Base-by-base conservation (phyloP, 2,329 filamentous ascomycete species). In the Sarocladium brachiariae region DNA sequence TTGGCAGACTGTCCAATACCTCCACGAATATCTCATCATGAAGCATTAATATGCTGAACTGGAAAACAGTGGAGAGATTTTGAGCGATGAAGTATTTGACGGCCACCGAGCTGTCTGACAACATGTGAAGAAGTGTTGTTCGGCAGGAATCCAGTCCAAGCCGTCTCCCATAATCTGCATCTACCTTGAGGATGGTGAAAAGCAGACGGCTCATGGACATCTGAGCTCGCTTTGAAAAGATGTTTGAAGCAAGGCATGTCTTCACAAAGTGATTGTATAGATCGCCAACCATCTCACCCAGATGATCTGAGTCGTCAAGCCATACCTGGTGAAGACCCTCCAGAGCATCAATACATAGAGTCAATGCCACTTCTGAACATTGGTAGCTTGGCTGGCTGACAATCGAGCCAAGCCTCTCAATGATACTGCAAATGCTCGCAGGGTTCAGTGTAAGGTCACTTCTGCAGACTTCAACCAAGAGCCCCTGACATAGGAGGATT, bases 11-110 rank as follows among this genome's bases (percentile, higher is more conserved):
- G 16, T 80, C 75, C n/a, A 95, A 71, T 11, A 99, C 78, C 61
- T 97, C 89, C 31, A 89, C 76, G 55, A 96, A 89, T 13, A 97
- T 81, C 5, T 83, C 80, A 52, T 95, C 88, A 58, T 99, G 93
- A 41, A 86, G 75, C 57, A 85, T 86, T 1, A 96, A 75, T n/a
- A 91, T 76, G 60, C 87, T 97, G 2, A 87, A 76, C 11, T 82
- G 78, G 64, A 99, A 99, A 23, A 99, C 75, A 5, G 74, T 72
- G 1, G 89, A 80, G 16, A 97, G 71, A 2, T 77, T 76, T 51
- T 80, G 73, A 0, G 86, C 84, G 50, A 96, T 79, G 53, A 78
- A 80, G 60, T 87, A 90, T 60, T 95, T 93, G 43, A 93, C 84
- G 10, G 74, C 66, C 59, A 92, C 80, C 50, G 80, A 74, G 1